These are phyloP conservation scores for Plantago coronopus DNA, from an alignment of 305 asterid species.

Conservation along the genomic window DNA sequence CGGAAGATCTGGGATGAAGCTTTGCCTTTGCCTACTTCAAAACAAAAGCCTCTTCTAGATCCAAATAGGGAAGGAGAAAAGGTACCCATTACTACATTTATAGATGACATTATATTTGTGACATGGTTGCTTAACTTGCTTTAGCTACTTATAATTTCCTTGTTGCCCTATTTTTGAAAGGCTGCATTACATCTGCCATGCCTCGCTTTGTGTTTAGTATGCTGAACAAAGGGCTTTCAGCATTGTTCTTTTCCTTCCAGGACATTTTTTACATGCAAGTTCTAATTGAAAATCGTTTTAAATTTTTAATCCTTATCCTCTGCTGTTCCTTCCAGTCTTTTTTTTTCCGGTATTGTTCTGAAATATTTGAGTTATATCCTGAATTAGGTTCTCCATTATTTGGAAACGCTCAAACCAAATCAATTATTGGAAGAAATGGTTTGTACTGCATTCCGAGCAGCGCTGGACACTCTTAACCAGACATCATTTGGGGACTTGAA, in stretches of 20 bases:
- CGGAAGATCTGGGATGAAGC: conserved; percentile 86
- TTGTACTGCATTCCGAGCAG: conserved; percentile 81
- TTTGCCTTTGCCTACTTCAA: conserved; percentile 59
- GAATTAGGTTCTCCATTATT: conserved; percentile 79
- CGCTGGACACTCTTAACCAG: conserved; percentile 72
- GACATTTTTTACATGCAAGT: neutral
- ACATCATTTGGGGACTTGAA: conserved; percentile 62
- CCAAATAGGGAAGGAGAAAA: conserved; percentile 97
- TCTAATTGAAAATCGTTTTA: no score
- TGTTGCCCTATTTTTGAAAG: neutral
- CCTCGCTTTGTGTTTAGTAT: neutral
- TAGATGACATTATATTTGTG: neutral
- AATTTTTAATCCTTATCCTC: neutral
- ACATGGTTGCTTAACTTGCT: neutral
- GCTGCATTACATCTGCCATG: neutral
- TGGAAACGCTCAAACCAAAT: conserved; percentile 80
- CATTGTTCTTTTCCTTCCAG: neutral
- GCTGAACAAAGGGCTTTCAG: neutral
- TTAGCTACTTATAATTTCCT: neutral
- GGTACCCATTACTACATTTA: conserved; percentile 35
- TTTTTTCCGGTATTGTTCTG: neutral
- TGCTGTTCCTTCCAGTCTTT: neutral
- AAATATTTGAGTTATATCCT: neutral
- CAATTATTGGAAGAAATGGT: conserved; percentile 85
- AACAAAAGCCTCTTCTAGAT: conserved; percentile 90